Evolutionary conservation across 352 stramenopile genomes (phyloP).

Genomic region (Globisporangium perplexum): DNA sequence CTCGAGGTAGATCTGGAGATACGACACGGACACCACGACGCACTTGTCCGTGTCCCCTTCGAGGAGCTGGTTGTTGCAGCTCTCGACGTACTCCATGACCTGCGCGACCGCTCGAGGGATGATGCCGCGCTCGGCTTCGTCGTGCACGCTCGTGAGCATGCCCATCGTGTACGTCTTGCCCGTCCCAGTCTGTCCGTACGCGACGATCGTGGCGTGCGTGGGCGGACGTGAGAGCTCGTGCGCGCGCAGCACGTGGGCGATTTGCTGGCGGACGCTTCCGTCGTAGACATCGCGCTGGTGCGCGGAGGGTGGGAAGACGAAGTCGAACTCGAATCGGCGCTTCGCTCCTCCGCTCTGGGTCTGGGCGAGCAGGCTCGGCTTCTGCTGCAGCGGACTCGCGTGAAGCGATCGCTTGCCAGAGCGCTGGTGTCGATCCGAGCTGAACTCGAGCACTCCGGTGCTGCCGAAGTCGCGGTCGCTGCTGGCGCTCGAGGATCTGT

Average conservation of each 20-base stretch:
- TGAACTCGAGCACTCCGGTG: background rate
- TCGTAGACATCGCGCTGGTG: slow-evolving; percentile 51
- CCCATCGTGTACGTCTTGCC: slow-evolving; percentile 80
- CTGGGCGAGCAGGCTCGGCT: slow-evolving; percentile 19
- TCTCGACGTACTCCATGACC: slow-evolving; percentile 31
- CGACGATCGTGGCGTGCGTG: slow-evolving; percentile 45
- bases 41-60: background rate
- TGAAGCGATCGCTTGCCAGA: background rate
- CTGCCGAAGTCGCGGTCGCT: background rate
- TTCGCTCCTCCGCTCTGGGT: slow-evolving; percentile 11
- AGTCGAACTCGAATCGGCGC: slow-evolving; percentile 63
- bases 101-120: slow-evolving; percentile 60
- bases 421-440: background rate
- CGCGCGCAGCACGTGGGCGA: slow-evolving; percentile 33
- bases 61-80: slow-evolving; percentile 11
- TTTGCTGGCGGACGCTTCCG: slow-evolving; percentile 25
- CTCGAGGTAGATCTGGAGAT: slow-evolving; percentile 77
- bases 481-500: background rate
- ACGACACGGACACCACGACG: slow-evolving; percentile 39
- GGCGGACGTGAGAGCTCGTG: slow-evolving; percentile 12
- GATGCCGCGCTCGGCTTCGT: slow-evolving; percentile 35
- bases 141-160: slow-evolving; percentile 35
- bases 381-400: slow-evolving; percentile 10
- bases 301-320: slow-evolving; percentile 44
- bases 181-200: slow-evolving; percentile 70